Evolutionary conservation across 2,329 filamentous ascomycete species (phyloP).

Genomic region (Exutisphaerella laricina): DNA sequence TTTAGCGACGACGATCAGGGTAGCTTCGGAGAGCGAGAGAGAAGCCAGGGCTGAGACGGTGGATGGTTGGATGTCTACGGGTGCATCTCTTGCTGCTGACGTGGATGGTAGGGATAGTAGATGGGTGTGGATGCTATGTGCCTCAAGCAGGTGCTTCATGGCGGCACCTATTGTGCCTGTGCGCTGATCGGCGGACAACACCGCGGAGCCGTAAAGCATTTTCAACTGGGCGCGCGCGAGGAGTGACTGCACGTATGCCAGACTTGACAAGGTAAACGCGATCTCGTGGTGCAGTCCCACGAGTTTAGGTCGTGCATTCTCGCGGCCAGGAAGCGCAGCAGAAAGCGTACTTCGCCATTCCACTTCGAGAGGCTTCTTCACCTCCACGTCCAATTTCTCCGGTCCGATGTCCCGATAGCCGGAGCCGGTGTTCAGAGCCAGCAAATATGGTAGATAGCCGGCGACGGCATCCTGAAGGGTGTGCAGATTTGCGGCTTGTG

Average conservation of each 20-base stretch:
- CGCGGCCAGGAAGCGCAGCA: slow-evolving; percentile 57
- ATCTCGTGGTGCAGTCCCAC: slow-evolving; percentile 76
- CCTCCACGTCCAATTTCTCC: slow-evolving; percentile 63
- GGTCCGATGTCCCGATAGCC: slow-evolving; percentile 41
- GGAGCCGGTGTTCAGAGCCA: slow-evolving; percentile 69
- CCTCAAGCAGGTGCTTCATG: slow-evolving; percentile 70
- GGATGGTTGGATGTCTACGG: slow-evolving; percentile 40
- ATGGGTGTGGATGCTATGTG: slow-evolving; percentile 71
- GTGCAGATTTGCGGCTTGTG: slow-evolving; percentile 65
- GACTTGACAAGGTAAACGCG: slow-evolving; percentile 68
- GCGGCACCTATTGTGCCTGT: slow-evolving; percentile 65
- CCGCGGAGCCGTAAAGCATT: slow-evolving; percentile 64
- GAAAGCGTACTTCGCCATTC: slow-evolving; percentile 79
- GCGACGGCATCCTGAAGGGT: slow-evolving; percentile 64
- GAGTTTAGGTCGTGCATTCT: slow-evolving; percentile 62
- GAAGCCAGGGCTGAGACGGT: slow-evolving; percentile 45
- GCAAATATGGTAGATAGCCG: slow-evolving; percentile 76
- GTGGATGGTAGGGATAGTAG: slow-evolving; percentile 46
- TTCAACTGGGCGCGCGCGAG: slow-evolving; percentile 68
- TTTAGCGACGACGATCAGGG: slow-evolving; percentile 81
- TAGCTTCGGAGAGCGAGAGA: slow-evolving; percentile 79
- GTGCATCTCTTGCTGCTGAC: slow-evolving; percentile 44
- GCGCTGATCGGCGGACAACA: slow-evolving; percentile 60
- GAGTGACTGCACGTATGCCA: slow-evolving; percentile 68
- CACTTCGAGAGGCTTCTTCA: slow-evolving; percentile 61